Evolutionary conservation across 179 eudicot species (phyloP).

Genomic region (Beta macrorhiza): DNA sequence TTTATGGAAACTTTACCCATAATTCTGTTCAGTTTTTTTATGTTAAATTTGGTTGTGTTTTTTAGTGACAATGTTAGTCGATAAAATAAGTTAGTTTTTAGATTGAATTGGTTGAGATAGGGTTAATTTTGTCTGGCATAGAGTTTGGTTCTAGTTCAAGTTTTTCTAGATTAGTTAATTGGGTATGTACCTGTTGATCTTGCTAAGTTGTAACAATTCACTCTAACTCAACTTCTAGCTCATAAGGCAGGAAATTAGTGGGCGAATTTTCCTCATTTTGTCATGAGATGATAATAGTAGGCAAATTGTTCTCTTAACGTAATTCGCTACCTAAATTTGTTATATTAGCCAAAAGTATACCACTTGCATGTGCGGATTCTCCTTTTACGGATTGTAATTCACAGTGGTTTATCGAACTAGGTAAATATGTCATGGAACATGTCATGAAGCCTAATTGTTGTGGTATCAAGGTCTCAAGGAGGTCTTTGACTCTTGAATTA

Average conservation of each 20-base stretch:
- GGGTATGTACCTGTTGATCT: not conserved
- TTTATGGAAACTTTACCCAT: too few relatives aligned
- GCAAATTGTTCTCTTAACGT: not conserved
- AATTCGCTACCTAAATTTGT: too few relatives aligned
- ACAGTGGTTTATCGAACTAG: too few relatives aligned
- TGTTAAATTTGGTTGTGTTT: not conserved
- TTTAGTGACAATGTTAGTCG: not conserved
- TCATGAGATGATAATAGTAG: not conserved
- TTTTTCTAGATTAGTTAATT: not conserved
- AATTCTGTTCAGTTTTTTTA: not conserved
- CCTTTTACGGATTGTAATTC: too few relatives aligned
- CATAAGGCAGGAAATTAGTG: not conserved
- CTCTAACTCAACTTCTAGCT: not conserved
- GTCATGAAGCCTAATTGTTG: too few relatives aligned
- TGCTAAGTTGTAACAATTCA: too few relatives aligned
- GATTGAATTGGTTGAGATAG: not conserved
- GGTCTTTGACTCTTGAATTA: not conserved
- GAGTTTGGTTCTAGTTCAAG: not conserved
- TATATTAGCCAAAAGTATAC: too few relatives aligned
- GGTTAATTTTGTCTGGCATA: not conserved
- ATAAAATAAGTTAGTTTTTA: not conserved
- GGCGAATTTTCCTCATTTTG: not conserved
- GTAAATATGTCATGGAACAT: too few relatives aligned
- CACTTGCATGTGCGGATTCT: too few relatives aligned
- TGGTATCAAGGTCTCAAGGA: too few relatives aligned